Conservation (phyloP, 1,139 yeast genomes). For the Wickerhamiella pararugosa region DNA sequence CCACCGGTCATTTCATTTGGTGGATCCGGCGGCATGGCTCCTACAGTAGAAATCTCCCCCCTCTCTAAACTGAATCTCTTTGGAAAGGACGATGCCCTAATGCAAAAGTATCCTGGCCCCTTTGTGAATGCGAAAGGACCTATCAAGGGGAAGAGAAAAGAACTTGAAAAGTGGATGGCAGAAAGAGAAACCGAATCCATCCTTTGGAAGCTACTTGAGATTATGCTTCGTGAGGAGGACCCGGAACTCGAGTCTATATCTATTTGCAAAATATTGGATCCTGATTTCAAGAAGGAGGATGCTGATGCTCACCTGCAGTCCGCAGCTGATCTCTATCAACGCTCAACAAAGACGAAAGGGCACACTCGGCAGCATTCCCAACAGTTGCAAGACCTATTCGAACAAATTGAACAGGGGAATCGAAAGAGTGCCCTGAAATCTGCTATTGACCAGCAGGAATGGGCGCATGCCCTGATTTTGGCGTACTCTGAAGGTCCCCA, state of each 20-base stretch:
- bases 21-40: slow-evolving; percentile 14
- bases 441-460: slow-evolving; percentile 51
- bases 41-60: slow-evolving; percentile 20
- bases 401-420: slow-evolving; percentile 43
- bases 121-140: slow-evolving; percentile 30
- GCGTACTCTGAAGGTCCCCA: slow-evolving; percentile 53
- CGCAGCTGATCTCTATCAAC: slow-evolving; percentile 8
- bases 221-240: slow-evolving; percentile 4
- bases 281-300: neutral
- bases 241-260: neutral
- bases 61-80: slow-evolving; percentile 20
- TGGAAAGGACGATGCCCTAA: slow-evolving; percentile 10
- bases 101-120: slow-evolving; percentile 46
- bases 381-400: slow-evolving; percentile 17
- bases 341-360: neutral
- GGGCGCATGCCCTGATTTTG: slow-evolving; percentile 63
- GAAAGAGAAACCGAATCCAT: slow-evolving; percentile 18
- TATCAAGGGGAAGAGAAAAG: slow-evolving; percentile 43
- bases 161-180: slow-evolving; percentile 45
- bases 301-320: slow-evolving; percentile 3
- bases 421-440: slow-evolving; percentile 49
- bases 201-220: slow-evolving; percentile 19
- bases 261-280: slow-evolving; percentile 8
- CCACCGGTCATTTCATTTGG: slow-evolving; percentile 29
- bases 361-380: neutral